phyloP scores from a whole-genome alignment of 208 protist genomes.

The Vickermania ingenoplastis region DNA sequence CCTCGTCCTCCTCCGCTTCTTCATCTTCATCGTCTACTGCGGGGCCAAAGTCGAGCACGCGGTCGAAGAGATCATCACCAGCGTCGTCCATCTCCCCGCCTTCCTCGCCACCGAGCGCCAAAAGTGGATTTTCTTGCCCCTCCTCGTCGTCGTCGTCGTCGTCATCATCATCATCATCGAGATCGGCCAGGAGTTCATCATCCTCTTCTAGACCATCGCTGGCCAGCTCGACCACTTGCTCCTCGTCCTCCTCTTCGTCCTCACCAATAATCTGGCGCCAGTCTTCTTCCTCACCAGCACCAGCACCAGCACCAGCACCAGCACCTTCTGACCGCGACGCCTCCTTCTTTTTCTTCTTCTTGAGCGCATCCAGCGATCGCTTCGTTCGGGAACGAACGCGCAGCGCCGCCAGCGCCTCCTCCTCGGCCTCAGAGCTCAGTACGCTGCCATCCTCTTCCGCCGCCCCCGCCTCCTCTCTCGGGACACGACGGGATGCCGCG shows the following conservation, averaged over 20 bases:
- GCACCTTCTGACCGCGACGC: not conserved
- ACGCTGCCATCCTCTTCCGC: conserved; percentile 19
- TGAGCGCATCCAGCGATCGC: not conserved
- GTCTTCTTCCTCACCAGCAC: not conserved
- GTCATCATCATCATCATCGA: conserved; percentile 26
- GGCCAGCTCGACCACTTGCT: too few relatives aligned
- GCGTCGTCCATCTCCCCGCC: conserved; percentile 6
- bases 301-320: conserved; percentile 2
- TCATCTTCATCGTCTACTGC: conserved; percentile 11
- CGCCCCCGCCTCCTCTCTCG: conserved; percentile 16
- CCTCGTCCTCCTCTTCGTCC: conserved; percentile 4
- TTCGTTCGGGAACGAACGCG: not conserved
- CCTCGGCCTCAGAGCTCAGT: not conserved
- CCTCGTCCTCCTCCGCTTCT: conserved; percentile 13
- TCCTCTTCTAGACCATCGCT: conserved; percentile 17
- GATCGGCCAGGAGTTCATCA: conserved; percentile 19
- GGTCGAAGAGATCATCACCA: conserved; percentile 2
- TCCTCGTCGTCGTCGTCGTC: conserved; percentile 12
- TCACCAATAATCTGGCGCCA: not conserved
- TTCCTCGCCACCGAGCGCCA: conserved; percentile 14
- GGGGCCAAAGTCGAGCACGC: not conserved
- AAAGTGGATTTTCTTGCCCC: conserved; percentile 4
- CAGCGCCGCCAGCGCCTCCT: conserved; percentile 1
- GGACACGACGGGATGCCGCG: too few relatives aligned
- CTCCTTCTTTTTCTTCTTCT: conserved; percentile 13